Evolutionary conservation across 2,329 filamentous ascomycete genomes (phyloP), one percentile per base, ranked within the genome.

Genomic region (Ascochyta pisi): DNA sequence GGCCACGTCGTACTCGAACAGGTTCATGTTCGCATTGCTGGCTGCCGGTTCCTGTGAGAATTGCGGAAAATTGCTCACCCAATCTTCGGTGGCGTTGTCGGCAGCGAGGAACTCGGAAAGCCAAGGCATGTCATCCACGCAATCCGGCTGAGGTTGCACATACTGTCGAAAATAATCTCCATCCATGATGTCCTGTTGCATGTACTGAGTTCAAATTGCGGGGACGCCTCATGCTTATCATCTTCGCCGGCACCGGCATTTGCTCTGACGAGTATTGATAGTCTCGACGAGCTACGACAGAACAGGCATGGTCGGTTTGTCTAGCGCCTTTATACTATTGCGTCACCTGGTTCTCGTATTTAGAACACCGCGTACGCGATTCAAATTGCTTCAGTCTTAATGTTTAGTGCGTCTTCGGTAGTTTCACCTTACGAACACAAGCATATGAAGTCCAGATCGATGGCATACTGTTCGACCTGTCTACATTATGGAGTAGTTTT

Each of bases 241-340:
- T 29, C 27, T 27, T 42, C 42, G 37, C 53, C 48, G 48, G 53
- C 47, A 56, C 53, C 53, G 47, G 53, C 41, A 22, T 46, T 56
- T 19, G 47, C 23, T 56, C 42, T 46, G 26, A 47, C 47, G 22
- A 19, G 19, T 19, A 19, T 19, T 19, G 19, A 19, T 19, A 19
- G 19, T 19, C 19, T 19, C 19, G 19, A 3, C 19, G 19, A 19
- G 19, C 34, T 48, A 42, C 7, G 13, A 31, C 19, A 12, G 22
- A 34, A 47, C 6, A 6, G 27, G 39, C 27, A n/a, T 12, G 24
- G 50, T 35, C 6, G 2, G 8, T n/a, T 8, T 3, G 7, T 2
- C 7, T 35, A 35, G 33, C 33, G 33, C 33, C 4, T 35, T 16
- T 35, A 8, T 6, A 16, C 16, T 6, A 16, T 35, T n/a, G 15